Evolutionary conservation across 1,139 yeast genomes (phyloP).

Genomic region (Suhomyces atakaporum): DNA sequence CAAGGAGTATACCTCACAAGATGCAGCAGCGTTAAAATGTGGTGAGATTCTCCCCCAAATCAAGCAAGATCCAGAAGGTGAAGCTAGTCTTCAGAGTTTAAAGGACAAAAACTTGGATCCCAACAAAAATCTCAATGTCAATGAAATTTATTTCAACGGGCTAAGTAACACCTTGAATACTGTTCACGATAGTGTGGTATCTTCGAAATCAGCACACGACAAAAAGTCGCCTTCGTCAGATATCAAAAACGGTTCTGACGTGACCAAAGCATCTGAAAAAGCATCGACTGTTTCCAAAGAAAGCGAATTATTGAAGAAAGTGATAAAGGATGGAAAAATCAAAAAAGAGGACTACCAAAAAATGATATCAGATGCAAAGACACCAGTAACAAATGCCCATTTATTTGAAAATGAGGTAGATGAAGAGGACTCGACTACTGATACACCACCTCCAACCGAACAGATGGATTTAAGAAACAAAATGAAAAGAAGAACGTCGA

Average conservation of each 20-base stretch:
- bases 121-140: conserved; percentile 39
- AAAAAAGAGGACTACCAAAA: conserved; percentile 29
- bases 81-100: conserved; percentile 46
- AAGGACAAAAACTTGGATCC: conserved; percentile 44
- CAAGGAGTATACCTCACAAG: conserved; percentile 72
- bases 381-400: conserved; percentile 29
- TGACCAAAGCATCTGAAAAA: neutral
- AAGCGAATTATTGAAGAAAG: conserved; percentile 28
- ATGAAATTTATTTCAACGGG: conserved; percentile 43
- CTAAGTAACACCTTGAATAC: conserved; percentile 25
- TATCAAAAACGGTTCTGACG: conserved; percentile 1
- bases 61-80: conserved; percentile 63
- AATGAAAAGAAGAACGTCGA: conserved; percentile 28
- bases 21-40: conserved; percentile 71
- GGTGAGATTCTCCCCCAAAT: conserved; percentile 59
- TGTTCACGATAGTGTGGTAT: conserved; percentile 16
- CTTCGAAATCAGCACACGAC: conserved; percentile 1
- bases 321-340: conserved; percentile 29
- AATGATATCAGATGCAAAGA: conserved; percentile 27
- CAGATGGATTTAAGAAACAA: conserved; percentile 13
- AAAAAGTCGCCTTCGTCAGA: conserved; percentile 6
- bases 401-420: conserved; percentile 33
- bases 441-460: conserved; percentile 9
- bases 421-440: conserved; percentile 20
- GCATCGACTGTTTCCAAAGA: conserved; percentile 3